Conservation (phyloP, 306 rosid genomes). For the Echinosophora koreensis region DNA sequence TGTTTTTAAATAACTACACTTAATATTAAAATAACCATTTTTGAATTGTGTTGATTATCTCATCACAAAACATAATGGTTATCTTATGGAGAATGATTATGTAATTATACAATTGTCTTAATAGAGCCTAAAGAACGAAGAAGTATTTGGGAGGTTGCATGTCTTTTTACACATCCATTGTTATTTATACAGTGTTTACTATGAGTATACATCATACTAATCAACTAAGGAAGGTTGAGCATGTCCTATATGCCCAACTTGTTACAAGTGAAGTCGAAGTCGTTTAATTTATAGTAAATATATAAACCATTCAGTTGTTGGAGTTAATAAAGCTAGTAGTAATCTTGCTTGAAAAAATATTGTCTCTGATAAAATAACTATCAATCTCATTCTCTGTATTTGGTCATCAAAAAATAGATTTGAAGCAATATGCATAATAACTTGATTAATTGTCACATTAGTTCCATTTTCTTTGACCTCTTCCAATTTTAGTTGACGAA, state of each 20-base stretch:
- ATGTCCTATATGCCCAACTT: no score
- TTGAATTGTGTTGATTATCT: background rate
- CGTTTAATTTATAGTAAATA: background rate
- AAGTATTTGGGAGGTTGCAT: background rate
- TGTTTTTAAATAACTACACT: conserved; percentile 26
- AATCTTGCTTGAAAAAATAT: background rate
- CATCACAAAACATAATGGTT: background rate
- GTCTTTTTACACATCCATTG: background rate
- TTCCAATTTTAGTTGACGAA: no score
- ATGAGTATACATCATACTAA: no score
- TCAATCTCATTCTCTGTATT: background rate
- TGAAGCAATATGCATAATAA: no score
- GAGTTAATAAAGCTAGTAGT: background rate
- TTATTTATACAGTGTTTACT: background rate
- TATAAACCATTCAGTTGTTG: no score
- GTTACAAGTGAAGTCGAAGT: background rate
- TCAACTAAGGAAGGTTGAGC: no score
- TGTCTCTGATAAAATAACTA: no score
- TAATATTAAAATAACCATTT: background rate
- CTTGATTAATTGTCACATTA: no score
- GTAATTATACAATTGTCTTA: background rate
- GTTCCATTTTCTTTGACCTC: no score
- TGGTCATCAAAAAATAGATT: no score
- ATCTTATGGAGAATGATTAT: background rate
- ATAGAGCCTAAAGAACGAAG: background rate